A percentile compares a stretch with the other conserved stretches of the same genome.
phyloP scores from a whole-genome alignment of 352 stramenopile species.

The Phytophthora kernoviae region DNA sequence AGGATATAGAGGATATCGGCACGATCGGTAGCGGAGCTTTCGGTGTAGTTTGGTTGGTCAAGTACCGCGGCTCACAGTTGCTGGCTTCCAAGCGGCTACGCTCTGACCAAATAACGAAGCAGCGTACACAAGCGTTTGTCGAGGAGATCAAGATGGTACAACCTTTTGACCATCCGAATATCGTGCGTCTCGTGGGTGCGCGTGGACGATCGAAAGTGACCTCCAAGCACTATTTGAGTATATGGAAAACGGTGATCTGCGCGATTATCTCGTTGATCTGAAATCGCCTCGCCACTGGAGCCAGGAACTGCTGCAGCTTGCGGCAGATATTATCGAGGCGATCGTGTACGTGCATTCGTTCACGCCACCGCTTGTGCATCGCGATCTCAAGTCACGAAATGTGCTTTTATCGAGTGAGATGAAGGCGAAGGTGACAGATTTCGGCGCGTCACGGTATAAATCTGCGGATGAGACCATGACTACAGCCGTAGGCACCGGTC shows the following conservation, averaged over 20 bases:
- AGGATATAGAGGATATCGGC: slow-evolving; percentile 57
- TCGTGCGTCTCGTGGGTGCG: slow-evolving; percentile 68
- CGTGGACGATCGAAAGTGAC: slow-evolving; percentile 60
- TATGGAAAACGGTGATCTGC: slow-evolving; percentile 63
- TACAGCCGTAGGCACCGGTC: slow-evolving; percentile 44
- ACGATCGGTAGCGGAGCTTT: slow-evolving; percentile 54
- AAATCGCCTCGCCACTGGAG: slow-evolving; percentile 34
- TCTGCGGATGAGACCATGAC: slow-evolving; percentile 60
- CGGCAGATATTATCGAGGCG: slow-evolving; percentile 53
- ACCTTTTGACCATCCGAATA: slow-evolving; percentile 59
- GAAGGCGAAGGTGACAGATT: slow-evolving; percentile 67
- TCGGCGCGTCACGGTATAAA: slow-evolving; percentile 52
- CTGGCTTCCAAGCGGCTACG: slow-evolving; percentile 60
- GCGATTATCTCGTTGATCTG: slow-evolving; percentile 40
- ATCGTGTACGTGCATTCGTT: slow-evolving; percentile 71
- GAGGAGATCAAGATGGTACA: slow-evolving; percentile 76
- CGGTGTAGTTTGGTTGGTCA: slow-evolving; percentile 52
- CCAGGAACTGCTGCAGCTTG: slow-evolving; percentile 55
- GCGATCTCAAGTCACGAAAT: slow-evolving; percentile 68
- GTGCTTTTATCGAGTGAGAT: slow-evolving; percentile 46
- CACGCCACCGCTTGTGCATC: slow-evolving; percentile 54
- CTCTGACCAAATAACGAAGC: slow-evolving; percentile 43
- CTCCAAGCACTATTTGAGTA: slow-evolving; percentile 74
- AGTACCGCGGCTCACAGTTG: slow-evolving; percentile 41
- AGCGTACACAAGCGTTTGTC: slow-evolving; percentile 55